These are phyloP conservation scores for Bipolaris sorokiniana DNA, from an alignment of 2,329 filamentous ascomycete genomes.

Conservation along the genomic window DNA sequence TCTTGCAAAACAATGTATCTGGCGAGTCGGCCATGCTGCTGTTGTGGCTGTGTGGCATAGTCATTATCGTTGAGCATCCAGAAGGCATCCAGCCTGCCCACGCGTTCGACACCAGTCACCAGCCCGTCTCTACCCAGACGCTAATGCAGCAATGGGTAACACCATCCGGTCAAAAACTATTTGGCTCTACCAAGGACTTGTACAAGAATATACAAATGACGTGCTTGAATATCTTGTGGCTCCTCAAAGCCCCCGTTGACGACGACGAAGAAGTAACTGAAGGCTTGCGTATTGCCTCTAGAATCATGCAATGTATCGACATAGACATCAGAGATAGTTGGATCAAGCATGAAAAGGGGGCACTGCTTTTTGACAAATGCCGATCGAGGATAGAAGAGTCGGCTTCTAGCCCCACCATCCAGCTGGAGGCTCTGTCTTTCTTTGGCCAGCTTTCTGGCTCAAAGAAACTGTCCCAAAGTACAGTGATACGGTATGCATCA, in stretches of 20 bases:
- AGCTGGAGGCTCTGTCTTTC: conserved; percentile 41
- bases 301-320: conserved; percentile 34
- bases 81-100: conserved; percentile 6
- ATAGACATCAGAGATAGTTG: conserved; percentile 27
- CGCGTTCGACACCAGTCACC: conserved; percentile 3
- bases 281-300: conserved; percentile 43
- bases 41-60: conserved; percentile 44
- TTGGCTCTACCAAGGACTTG: conserved; percentile 30
- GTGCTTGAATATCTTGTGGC: conserved; percentile 41
- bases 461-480: conserved; percentile 21
- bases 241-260: conserved; percentile 31
- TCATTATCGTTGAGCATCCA: conserved; percentile 36
- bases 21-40: conserved; percentile 37
- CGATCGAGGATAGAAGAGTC: conserved; percentile 34
- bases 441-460: conserved; percentile 35
- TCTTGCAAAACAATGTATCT: conserved; percentile 32
- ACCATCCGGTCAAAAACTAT: conserved; percentile 40
- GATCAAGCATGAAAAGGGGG: conserved; percentile 27
- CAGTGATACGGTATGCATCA: conserved; percentile 33
- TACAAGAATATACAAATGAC: conserved; percentile 42
- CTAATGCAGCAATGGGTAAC: conserved; percentile 36
- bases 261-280: conserved; percentile 39
- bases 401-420: conserved; percentile 28
- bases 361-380: conserved; percentile 33
- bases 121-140: conserved; percentile 6